Base-by-base conservation (phyloP, 495 filamentous ascomycete genomes). In the Neurospora tetrasperma region DNA sequence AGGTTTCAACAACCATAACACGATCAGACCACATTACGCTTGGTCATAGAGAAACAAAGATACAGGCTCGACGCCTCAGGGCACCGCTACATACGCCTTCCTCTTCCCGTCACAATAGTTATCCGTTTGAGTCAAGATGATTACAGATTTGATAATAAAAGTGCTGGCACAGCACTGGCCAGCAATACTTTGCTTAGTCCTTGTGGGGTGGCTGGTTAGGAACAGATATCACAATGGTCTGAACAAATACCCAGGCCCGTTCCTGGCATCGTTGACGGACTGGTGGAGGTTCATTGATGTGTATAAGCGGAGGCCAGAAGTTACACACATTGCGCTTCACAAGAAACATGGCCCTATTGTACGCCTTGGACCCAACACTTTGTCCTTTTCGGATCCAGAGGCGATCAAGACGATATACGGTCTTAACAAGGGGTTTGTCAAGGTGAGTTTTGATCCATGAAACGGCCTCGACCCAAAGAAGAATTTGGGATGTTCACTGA, bases 371-470 rank as follows among this genome's bases (percentile, higher is more conserved):
- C 92, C 92, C 14, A 89, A 91, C 73, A 83, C 84, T 1, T 79
- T 93, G 31, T 90, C 90, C 0, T 91, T 93, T 74, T 84, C 87
- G 5, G 87, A 92, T 75, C 90, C 91, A 0, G 84, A 85, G 70
- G 89, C 90, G 14, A 80, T 93, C 68, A 92, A 90, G 77, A 84
- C 84, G 9, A 94, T 96, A 39, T 96, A 94, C 77, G 90, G 93
- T 2, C 83, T 94, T 72, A 93, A 93, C 77, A 94, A 93, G 80
- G 91, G 91, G n/a, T 93, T 93, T 78, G 83, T 82, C 72, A 95
- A 94, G 86, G 90, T 92, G 73, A 62, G 80, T 20, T 71, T 20
- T 40, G 46, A 38, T 11, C 74, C 71, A 41, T 75, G 16, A 18
- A 4, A 14, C 18, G 18, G 43, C 16, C 8, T 18, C 7, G 7